Conservation (phyloP, 1,284 basidiomycete species). For the Rhodotorula sp. region DNA sequence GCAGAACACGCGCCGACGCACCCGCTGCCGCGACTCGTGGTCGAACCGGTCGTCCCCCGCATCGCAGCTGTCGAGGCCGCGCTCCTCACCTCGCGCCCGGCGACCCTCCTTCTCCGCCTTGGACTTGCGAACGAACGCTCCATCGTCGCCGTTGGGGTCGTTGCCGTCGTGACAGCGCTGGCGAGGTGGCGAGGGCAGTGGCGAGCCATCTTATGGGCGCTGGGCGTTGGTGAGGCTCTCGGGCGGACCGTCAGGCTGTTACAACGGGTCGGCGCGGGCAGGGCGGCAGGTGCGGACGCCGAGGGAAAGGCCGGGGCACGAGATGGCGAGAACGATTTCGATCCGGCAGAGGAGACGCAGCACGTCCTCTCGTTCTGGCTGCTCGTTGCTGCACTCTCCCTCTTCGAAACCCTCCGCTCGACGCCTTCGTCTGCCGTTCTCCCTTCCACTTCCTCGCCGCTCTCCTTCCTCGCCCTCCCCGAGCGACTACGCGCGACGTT, state of each 20-base stretch:
- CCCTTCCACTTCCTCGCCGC: neutral
- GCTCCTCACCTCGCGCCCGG: constrained; percentile 12
- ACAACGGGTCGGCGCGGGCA: neutral
- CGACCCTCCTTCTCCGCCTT: constrained; percentile 3
- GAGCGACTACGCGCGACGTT: neutral
- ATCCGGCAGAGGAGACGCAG: neutral
- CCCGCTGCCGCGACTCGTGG: constrained; percentile 17
- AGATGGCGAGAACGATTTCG: neutral
- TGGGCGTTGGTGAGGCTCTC: constrained; percentile 24
- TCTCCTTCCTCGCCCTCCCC: constrained; percentile 1
- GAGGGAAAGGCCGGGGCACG: neutral
- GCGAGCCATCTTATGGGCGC: constrained; percentile 8
- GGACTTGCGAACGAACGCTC: constrained; percentile 13
- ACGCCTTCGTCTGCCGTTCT: neutral
- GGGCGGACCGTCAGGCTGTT: constrained; percentile 16
- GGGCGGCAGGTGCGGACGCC: neutral
- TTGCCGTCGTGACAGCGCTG: neutral
- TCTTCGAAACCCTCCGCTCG: constrained; percentile 15
- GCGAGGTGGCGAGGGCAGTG: constrained; percentile 17
- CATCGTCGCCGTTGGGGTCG: neutral
- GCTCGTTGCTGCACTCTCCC: constrained; percentile 20
- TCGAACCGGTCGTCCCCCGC: constrained; percentile 7
- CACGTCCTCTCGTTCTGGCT: constrained; percentile 31
- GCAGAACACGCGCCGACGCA: constrained; percentile 1
- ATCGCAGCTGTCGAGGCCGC: constrained; percentile 6